Evolutionary conservation across 129 eudicot species (phyloP).

Genomic region (Saussurea involucrata): DNA sequence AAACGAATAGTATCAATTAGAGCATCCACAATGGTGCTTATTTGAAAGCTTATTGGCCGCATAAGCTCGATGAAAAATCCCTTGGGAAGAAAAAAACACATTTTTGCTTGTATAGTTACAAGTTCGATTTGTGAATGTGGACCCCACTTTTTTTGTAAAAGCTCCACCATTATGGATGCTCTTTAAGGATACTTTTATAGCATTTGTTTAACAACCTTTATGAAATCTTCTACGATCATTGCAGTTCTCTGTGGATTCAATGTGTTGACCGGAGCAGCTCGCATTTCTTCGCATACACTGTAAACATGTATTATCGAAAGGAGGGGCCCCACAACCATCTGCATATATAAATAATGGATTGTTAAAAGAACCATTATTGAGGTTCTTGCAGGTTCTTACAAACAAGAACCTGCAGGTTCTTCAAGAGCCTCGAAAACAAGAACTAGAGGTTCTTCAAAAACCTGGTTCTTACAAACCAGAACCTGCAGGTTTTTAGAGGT

Average conservation of each 20-base stretch:
- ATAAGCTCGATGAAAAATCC: neutral
- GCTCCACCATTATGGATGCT: neutral
- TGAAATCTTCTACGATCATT: conserved; percentile 71
- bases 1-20: neutral
- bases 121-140: neutral
- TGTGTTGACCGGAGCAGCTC: conserved; percentile 89
- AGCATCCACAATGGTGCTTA: neutral
- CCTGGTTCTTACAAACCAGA: too few relatives aligned
- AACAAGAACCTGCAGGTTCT: too few relatives aligned
- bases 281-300: conserved; percentile 87
- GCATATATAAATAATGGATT: conserved; percentile 22
- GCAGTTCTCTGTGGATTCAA: conserved; percentile 94
- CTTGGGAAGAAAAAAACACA: neutral
- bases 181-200: neutral
- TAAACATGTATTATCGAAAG: conserved; percentile 69
- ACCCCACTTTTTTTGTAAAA: neutral
- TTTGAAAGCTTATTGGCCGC: neutral
- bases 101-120: neutral
- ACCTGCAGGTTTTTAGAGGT: too few relatives aligned
- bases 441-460: too few relatives aligned
- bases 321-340: conserved; percentile 85
- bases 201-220: conserved; percentile 50
- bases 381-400: too few relatives aligned
- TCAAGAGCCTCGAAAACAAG: too few relatives aligned
- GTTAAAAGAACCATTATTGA: conserved; percentile 1